A percentile compares a stretch with the other conserved stretches of the same genome.
These are phyloP conservation scores for Paramecium sexaurelia DNA, from an alignment of 73 alveolate species.

Conservation along the genomic window DNA sequence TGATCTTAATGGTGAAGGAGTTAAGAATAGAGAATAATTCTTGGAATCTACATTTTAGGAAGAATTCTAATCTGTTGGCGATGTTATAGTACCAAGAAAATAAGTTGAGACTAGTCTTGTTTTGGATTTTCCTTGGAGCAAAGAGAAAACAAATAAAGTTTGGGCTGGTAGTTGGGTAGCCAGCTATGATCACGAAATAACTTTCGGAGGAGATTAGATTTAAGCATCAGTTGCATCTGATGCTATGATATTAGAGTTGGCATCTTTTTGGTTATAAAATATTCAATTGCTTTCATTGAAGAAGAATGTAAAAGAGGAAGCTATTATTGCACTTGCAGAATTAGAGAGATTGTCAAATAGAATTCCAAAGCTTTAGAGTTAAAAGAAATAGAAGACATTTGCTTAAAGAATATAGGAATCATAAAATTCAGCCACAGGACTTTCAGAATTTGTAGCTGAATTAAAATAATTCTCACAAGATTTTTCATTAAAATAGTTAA, in stretches of 20 bases:
- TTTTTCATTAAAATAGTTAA: not conserved
- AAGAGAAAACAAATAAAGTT: not conserved
- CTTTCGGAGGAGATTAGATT: not conserved
- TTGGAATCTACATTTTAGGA: not conserved
- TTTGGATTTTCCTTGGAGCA: not conserved
- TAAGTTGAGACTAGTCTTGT: not conserved
- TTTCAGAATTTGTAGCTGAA: not conserved
- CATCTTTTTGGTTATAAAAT: slow-evolving; percentile 11
- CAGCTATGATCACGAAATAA: not conserved
- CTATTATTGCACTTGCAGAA: not conserved
- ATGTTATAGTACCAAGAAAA: not conserved
- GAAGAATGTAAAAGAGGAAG: not conserved
- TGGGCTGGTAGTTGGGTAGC: slow-evolving; percentile 34
- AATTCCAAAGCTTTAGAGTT: not conserved
- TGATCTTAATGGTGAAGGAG: not conserved
- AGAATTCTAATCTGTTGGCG: not conserved
- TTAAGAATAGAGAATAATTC: not conserved
- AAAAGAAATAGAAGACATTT: not conserved
- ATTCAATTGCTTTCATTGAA: not conserved
- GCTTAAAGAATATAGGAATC: slow-evolving; percentile 14
- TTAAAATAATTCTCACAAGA: not conserved
- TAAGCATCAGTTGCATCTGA: not conserved
- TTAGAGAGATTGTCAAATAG: not conserved
- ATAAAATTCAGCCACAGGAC: not conserved
- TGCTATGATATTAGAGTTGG: not conserved